Evolutionary conservation across 83 land plant genomes (phyloP), one percentile per base, ranked within the genome.

Genomic region (Picea abies): DNA sequence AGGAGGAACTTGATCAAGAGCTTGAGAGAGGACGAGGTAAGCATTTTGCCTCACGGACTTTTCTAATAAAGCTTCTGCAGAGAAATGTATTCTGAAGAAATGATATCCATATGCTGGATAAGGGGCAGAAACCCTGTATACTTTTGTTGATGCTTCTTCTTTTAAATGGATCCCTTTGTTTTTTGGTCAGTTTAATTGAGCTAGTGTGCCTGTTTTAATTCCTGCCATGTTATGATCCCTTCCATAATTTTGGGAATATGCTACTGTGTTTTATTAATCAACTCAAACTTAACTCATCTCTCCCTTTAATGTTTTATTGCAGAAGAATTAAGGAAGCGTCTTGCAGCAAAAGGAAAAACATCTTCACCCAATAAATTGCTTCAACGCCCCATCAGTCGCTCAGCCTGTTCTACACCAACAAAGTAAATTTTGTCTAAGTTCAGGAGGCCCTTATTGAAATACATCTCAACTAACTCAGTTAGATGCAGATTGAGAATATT

Each of bases 1-100:
- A 94, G 81, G 96, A 96, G 82, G 98, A 94, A 82, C 94, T 96
- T 71, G 91, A 90, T 71, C 87, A 87, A 83, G 98, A 96, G 81
- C 94, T 96, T 52, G 92, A 86, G 37, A 90, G 90, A 80, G 84
- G 87, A 83, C 80, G 98, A 91, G 98, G 96, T 86, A 79, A 84
- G 89, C 80, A 66, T 80, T 75, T 29, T 37, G 3, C 22, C 58
- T 56, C 14, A 0, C 12, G 16, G 58, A 12, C 14, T 56, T 56
- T 12, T 56, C 58, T 56, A 56, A 56, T 56, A 56, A 56, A 56
- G 3, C 14, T 56, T 56, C 14, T 56, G 58, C 58, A 56, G 58
- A 3, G 58, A 56, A 12, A 56, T 14, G 58, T 12, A 12, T 56
- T 56, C 8, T 4, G 23, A 63, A 20, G 7, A 20, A 63, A 63